These are phyloP conservation scores for Prunus davidiana DNA, from an alignment of 306 rosid genomes.

Conservation along the genomic window DNA sequence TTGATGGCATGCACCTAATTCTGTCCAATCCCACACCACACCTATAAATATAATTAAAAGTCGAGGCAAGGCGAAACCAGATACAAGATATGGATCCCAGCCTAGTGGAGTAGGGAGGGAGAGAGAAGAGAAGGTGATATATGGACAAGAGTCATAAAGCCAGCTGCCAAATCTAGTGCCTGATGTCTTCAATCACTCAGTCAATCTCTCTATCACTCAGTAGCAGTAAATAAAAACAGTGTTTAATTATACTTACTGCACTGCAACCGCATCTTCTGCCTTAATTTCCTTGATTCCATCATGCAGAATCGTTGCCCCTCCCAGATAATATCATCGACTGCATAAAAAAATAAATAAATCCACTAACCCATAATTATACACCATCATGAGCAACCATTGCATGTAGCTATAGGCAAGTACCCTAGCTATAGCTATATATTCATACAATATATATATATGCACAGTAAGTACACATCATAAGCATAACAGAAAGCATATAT, in stretches of 20 bases:
- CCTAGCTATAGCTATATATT: no score
- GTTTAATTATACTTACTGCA: background rate
- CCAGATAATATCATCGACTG: background rate
- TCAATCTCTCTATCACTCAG: constrained; percentile 1
- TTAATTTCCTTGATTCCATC: background rate
- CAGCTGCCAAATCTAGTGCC: constrained; percentile 11
- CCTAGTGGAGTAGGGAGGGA: no score
- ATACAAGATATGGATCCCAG: no score
- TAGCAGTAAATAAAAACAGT: background rate
- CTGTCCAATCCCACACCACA: no score
- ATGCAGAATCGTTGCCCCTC: constrained; percentile 7
- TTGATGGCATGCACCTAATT: no score
- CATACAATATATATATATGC: background rate
- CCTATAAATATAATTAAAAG: no score
- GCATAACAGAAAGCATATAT: constrained; percentile 22
- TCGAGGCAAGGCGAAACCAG: background rate
- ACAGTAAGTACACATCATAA: background rate
- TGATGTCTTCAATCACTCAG: background rate
- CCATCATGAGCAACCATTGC: background rate
- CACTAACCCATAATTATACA: background rate
- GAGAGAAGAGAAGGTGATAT: background rate
- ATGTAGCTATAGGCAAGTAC: background rate
- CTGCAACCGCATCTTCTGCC: constrained; percentile 32
- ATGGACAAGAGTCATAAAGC: background rate
- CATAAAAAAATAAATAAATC: no score